Evolutionary conservation across 306 rosid species (phyloP).

Genomic region (Chamaecrista fasciculata): DNA sequence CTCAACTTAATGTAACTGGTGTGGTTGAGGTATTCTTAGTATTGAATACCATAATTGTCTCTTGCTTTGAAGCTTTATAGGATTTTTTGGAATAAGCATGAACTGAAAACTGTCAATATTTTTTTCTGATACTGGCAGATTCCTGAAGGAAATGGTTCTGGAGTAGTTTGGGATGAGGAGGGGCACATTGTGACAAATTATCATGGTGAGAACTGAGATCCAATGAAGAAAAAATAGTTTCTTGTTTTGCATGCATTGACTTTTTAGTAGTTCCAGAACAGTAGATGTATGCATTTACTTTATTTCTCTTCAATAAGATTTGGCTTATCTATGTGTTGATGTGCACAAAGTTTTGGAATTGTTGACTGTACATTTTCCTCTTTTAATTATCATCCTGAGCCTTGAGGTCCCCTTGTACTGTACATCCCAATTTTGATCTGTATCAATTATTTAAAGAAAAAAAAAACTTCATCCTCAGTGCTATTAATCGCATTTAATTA

Average conservation of each 20-base stretch:
- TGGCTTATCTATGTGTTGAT: slow-evolving; percentile 9
- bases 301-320: slow-evolving; percentile 21
- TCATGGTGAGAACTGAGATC: slow-evolving; percentile 71
- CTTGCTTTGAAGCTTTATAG: background rate
- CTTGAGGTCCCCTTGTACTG: background rate
- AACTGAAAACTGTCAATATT: slow-evolving; percentile 9
- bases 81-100: background rate
- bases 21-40: slow-evolving; percentile 73
- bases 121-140: slow-evolving; percentile 47
- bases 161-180: slow-evolving; percentile 90
- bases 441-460: background rate
- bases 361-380: background rate
- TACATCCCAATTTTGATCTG: background rate
- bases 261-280: slow-evolving; percentile 6
- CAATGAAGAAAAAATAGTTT: slow-evolving; percentile 4
- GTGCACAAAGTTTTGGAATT: slow-evolving; percentile 12
- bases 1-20: slow-evolving; percentile 89
- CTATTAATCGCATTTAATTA: background rate
- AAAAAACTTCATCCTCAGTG: background rate
- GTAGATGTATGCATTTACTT: background rate
- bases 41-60: background rate
- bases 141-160: slow-evolving; percentile 99
- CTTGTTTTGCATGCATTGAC: slow-evolving; percentile 3
- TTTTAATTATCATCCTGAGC: background rate
- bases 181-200: slow-evolving; percentile 95